Base-by-base conservation (phyloP, 768 basidiomycete species). In the Coprinellus aureogranulatus region DNA sequence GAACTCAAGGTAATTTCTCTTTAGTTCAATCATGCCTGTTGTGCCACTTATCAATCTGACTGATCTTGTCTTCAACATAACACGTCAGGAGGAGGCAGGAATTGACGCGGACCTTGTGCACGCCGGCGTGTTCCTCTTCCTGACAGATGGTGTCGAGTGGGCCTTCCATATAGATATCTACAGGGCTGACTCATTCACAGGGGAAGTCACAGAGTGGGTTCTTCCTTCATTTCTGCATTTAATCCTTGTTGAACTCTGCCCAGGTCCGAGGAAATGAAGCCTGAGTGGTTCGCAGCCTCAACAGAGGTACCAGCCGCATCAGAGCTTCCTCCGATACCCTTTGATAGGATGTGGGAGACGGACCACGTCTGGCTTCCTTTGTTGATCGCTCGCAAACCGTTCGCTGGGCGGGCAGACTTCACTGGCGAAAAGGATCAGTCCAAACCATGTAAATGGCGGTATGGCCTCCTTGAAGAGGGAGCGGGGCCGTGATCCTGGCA, bases 261-360 rank as follows among this genome's bases (percentile, higher is more conserved):
- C 59, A 94, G 92, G 64, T 85, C 89, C 0, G 92, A 94, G 30
- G 93, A 95, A 67, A 95, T 95, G 92, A 78, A 78, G 20, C 93
- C 93, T 0, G 67, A 84, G 64, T 95, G 92, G 92, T 93, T 91
- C 66, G 71, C 78, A 16, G 62, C 78, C 23, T 30, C 28, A 4
- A 27, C 51, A 20, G 28, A 46, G 6, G 9, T 49, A 3, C 4
- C 6, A 31, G 57, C 64, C 61, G 40, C 34, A 14, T 6, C 14
- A 44, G 39, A 40, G 40, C 58, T 63, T n/a, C 57, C 57, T 11
- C 62, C 71, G 0, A 83, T 92, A 28, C 91, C 91, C 0, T 88
- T 82, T 65, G 77, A 78, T 28, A 66, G 75, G 42, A 82, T 82
- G 78, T 82, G 82, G 82, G 81, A 79, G 1, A 82, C 84, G 50